Evolutionary conservation across 116 monocot genomes (phyloP).

Genomic region (Trichopus zeylanicus): DNA sequence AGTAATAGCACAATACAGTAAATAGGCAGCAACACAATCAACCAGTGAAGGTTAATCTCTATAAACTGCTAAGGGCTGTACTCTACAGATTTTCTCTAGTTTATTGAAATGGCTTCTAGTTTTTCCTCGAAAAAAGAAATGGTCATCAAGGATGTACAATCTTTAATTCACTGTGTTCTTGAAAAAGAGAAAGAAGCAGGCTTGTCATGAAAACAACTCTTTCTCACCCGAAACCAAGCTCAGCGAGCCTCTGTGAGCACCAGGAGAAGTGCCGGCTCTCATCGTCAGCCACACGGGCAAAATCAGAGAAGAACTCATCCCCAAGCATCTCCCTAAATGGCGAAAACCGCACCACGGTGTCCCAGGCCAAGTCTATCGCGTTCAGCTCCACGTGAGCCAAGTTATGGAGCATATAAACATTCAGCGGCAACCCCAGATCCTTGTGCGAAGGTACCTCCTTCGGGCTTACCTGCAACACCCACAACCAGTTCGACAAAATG

Average conservation of each 20-base stretch:
- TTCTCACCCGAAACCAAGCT: constrained; percentile 79
- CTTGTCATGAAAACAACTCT: neutral
- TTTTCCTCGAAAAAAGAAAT: too few relatives aligned
- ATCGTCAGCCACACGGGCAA: constrained; percentile 89
- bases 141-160: too few relatives aligned
- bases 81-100: too few relatives aligned
- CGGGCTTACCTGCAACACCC: constrained; percentile 39
- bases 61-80: too few relatives aligned
- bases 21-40: too few relatives aligned
- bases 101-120: too few relatives aligned
- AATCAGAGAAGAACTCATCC: constrained; percentile 76
- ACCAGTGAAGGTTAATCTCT: too few relatives aligned
- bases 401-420: constrained; percentile 84
- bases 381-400: constrained; percentile 98
- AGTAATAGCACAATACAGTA: too few relatives aligned
- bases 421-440: constrained; percentile 71
- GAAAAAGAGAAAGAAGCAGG: too few relatives aligned
- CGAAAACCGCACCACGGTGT: constrained; percentile 82
- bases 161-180: too few relatives aligned
- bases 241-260: constrained; percentile 75
- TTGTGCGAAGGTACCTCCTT: constrained; percentile 74
- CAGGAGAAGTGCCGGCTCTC: constrained; percentile 91
- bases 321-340: constrained; percentile 36
- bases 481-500: constrained; percentile 19
- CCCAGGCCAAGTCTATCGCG: constrained; percentile 94